These are phyloP conservation scores for Clavispora carvajalis DNA, from an alignment of 805 yeast species.

Conservation along the genomic window DNA sequence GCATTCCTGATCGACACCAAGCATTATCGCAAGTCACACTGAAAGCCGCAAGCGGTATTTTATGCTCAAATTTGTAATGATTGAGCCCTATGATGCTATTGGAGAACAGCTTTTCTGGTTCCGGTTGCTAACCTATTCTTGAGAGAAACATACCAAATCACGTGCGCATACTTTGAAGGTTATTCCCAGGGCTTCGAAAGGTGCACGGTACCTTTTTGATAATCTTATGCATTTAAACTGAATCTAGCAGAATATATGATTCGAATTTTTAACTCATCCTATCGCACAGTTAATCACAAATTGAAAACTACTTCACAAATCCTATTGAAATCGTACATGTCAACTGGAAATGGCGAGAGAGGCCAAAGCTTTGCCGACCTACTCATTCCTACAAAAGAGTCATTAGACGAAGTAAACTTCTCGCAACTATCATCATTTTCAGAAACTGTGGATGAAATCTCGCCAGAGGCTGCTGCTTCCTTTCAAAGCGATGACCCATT, in stretches of 20 bases:
- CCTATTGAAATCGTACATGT: background rate
- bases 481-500: constrained; percentile 14
- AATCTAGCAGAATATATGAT: background rate
- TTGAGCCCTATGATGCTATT: too few relatives aligned
- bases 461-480: constrained; percentile 2
- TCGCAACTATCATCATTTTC: constrained; percentile 17
- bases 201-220: too few relatives aligned
- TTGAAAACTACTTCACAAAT: background rate
- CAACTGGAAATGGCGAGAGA: background rate
- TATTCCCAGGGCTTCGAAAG: too few relatives aligned
- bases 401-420: background rate
- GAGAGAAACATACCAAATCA: too few relatives aligned
- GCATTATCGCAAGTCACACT: too few relatives aligned
- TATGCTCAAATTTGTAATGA: too few relatives aligned
- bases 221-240: background rate
- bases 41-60: too few relatives aligned
- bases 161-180: too few relatives aligned
- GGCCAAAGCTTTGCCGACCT: background rate
- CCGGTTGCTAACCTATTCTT: too few relatives aligned
- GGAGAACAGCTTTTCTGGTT: too few relatives aligned
- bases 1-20: too few relatives aligned
- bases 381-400: constrained; percentile 1
- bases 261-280: background rate
- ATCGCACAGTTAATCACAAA: background rate
- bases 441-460: background rate